These are phyloP conservation scores for Meripilus lineatus DNA, from an alignment of 1,284 basidiomycete genomes.

Conservation along the genomic window DNA sequence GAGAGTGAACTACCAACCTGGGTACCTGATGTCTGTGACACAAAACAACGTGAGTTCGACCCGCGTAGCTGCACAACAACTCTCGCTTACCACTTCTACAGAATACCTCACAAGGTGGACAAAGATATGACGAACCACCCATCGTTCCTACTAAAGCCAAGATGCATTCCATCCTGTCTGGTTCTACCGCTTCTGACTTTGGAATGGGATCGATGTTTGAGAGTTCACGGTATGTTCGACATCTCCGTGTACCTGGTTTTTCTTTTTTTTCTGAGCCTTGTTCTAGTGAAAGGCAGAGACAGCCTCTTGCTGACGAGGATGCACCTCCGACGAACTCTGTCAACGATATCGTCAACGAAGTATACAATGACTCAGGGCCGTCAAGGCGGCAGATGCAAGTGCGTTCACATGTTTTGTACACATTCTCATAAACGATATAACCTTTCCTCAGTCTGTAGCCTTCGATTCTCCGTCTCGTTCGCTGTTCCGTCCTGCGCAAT, in stretches of 20 bases:
- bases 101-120: constrained; percentile 51
- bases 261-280: background rate
- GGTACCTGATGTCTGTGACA: constrained; percentile 66
- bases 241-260: background rate
- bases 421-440: background rate
- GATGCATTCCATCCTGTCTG: constrained; percentile 61
- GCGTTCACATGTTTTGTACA: constrained; percentile 19
- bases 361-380: constrained; percentile 35
- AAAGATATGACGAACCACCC: constrained; percentile 62
- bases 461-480: constrained; percentile 28
- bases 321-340: constrained; percentile 69
- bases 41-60: constrained; percentile 45
- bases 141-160: constrained; percentile 74
- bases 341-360: constrained; percentile 64
- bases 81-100: constrained; percentile 20
- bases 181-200: constrained; percentile 59
- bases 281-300: constrained; percentile 43
- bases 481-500: constrained; percentile 20
- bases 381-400: constrained; percentile 42
- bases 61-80: background rate
- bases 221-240: constrained; percentile 46
- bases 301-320: constrained; percentile 62
- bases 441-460: constrained; percentile 31
- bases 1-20: constrained; percentile 68
- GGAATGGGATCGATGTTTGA: constrained; percentile 80